Conservation (phyloP, 1,139 yeast genomes). For the Nakaseomyces sp. region DNA sequence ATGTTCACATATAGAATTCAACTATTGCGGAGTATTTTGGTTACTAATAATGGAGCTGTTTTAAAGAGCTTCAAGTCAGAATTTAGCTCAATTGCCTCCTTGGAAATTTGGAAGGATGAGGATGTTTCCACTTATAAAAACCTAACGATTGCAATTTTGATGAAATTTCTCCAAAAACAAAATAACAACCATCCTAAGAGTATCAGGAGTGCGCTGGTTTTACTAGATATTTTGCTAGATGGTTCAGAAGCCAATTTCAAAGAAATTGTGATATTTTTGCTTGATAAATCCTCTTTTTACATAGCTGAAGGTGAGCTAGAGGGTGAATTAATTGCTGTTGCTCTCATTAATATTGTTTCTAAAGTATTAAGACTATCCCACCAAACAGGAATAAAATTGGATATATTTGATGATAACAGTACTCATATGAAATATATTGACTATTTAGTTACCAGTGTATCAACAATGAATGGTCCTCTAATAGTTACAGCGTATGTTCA, state of each 20-base stretch:
- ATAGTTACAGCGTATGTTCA: conserved; percentile 29
- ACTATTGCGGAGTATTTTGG: conserved; percentile 44
- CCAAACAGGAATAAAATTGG: conserved; percentile 25
- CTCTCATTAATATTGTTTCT: conserved; percentile 27
- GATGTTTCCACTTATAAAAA: conserved; percentile 57
- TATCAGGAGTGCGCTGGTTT: conserved; percentile 34
- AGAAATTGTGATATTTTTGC: conserved; percentile 32
- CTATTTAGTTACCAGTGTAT: conserved; percentile 28
- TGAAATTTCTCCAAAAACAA: conserved; percentile 36
- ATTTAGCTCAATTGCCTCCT: conserved; percentile 41
- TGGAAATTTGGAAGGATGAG: conserved; percentile 33
- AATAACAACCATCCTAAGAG: conserved; percentile 29
- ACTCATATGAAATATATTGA: conserved; percentile 30
- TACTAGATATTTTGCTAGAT: conserved; percentile 41
- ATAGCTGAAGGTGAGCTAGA: conserved; percentile 22
- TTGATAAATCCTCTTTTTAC: conserved; percentile 29
- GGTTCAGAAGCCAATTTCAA: conserved; percentile 50
- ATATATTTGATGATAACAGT: conserved; percentile 28
- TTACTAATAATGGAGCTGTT: conserved; percentile 37
- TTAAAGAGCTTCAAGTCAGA: conserved; percentile 46
- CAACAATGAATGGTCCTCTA: conserved; percentile 26
- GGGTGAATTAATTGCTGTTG: conserved; percentile 28
- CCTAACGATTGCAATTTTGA: conserved; percentile 40
- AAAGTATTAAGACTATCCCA: conserved; percentile 28
- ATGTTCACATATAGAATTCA: conserved; percentile 50